phyloP scores from a whole-genome alignment of 2,329 filamentous ascomycete genomes.

The Monilinia fructicola region DNA sequence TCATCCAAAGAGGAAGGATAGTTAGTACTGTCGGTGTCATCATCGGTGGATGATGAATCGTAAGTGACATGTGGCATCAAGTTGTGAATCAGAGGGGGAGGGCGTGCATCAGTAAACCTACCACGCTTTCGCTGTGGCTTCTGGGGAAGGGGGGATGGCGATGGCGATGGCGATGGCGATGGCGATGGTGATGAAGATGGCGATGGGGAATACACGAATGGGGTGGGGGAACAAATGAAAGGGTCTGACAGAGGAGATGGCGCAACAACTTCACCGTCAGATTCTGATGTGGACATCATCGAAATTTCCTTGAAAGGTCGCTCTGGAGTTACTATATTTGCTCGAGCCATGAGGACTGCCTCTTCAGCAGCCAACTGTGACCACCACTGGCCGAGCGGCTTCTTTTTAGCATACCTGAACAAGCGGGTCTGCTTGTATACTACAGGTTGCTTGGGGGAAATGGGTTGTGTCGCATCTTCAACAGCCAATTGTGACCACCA shows the following conservation, averaged over 20 bases:
- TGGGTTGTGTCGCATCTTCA: slow-evolving; percentile 1
- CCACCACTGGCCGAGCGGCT: neutral
- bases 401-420: neutral
- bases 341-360: neutral
- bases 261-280: slow-evolving; percentile 6
- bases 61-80: neutral
- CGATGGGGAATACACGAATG: neutral
- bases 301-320: neutral
- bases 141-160: neutral
- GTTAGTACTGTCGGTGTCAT: neutral
- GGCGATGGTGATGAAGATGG: no score
- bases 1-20: slow-evolving; percentile 3
- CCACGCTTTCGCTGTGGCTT: neutral
- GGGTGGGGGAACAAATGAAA: neutral
- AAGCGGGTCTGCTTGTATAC: slow-evolving; percentile 1
- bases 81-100: neutral
- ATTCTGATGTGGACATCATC: slow-evolving; percentile 10
- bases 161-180: no score
- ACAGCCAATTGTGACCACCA: neutral
- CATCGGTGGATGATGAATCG: neutral
- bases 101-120: slow-evolving; percentile 7
- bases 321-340: slow-evolving; percentile 13
- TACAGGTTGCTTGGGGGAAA: neutral
- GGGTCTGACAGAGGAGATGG: slow-evolving; percentile 11
- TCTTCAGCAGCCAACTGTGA: neutral